These are phyloP conservation scores for Ceratocystis smalleyi DNA, from an alignment of 2,329 filamentous ascomycete species.

Conservation along the genomic window DNA sequence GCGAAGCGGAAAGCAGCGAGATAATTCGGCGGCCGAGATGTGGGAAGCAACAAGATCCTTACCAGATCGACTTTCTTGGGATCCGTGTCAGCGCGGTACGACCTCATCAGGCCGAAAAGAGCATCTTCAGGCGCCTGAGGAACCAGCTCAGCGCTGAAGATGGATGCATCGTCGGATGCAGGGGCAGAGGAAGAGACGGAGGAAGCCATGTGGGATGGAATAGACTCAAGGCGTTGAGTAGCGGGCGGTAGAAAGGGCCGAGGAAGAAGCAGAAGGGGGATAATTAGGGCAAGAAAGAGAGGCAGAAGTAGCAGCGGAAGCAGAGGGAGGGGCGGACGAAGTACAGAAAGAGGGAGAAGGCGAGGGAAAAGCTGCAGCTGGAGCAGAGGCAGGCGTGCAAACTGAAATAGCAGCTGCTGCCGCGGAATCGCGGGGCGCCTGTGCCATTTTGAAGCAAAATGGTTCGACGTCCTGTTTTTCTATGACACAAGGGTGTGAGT, in stretches of 20 bases:
- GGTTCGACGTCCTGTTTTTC: background rate
- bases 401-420: slow-evolving; percentile 20
- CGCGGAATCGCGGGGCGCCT: slow-evolving; percentile 15
- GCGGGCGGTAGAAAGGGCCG: slow-evolving; percentile 18
- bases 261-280: slow-evolving; percentile 19
- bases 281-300: slow-evolving; percentile 20
- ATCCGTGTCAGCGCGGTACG: slow-evolving; percentile 64
- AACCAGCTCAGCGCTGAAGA: slow-evolving; percentile 61
- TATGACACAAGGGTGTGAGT: slow-evolving; percentile 11
- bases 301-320: background rate
- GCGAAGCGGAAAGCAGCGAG: background rate
- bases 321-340: background rate
- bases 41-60: slow-evolving; percentile 23
- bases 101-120: slow-evolving; percentile 82
- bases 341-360: background rate
- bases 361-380: background rate
- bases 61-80: slow-evolving; percentile 84
- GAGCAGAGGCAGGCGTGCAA: background rate
- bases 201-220: slow-evolving; percentile 44
- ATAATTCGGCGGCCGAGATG: background rate
- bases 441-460: slow-evolving; percentile 15
- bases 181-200: slow-evolving; percentile 16
- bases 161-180: slow-evolving; percentile 33
- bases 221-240: slow-evolving; percentile 39
- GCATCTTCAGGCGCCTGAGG: slow-evolving; percentile 89